Evolutionary conservation across 202 grass and related monocot genomes (phyloP).

Genomic region (Panicum hallii): DNA sequence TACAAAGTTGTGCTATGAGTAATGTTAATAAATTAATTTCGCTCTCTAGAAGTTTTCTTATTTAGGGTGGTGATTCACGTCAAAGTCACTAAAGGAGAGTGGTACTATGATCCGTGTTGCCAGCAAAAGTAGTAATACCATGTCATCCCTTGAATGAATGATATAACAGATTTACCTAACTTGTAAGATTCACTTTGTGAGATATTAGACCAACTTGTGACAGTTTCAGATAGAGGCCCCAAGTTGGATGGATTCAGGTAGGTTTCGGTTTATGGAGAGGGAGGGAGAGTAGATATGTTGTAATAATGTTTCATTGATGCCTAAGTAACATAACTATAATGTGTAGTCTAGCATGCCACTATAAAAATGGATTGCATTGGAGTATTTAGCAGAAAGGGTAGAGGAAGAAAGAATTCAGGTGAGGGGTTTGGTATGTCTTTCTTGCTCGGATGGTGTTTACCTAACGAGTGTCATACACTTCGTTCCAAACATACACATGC

Average conservation of each 20-base stretch:
- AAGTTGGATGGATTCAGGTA: background rate
- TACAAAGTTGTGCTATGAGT: background rate
- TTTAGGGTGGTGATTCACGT: background rate
- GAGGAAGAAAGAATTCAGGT: background rate
- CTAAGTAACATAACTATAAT: background rate
- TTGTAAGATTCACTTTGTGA: background rate
- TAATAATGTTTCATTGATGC: background rate
- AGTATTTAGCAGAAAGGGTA: background rate
- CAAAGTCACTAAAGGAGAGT: background rate
- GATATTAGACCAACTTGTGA: background rate
- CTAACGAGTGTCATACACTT: background rate
- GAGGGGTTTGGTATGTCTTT: background rate
- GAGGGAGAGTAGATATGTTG: background rate
- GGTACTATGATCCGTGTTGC: background rate
- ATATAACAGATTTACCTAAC: background rate
- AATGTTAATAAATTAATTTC: background rate
- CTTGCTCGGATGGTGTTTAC: background rate
- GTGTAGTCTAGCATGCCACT: background rate
- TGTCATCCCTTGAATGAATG: background rate
- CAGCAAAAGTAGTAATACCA: background rate
- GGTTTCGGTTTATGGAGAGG: background rate
- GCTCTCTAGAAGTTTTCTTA: conserved; percentile 13
- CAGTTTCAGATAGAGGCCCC: background rate
- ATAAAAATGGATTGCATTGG: background rate
- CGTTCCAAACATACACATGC: background rate